Base-by-base conservation (phyloP, 306 rosid genomes). In the Ormosia emarginata region DNA sequence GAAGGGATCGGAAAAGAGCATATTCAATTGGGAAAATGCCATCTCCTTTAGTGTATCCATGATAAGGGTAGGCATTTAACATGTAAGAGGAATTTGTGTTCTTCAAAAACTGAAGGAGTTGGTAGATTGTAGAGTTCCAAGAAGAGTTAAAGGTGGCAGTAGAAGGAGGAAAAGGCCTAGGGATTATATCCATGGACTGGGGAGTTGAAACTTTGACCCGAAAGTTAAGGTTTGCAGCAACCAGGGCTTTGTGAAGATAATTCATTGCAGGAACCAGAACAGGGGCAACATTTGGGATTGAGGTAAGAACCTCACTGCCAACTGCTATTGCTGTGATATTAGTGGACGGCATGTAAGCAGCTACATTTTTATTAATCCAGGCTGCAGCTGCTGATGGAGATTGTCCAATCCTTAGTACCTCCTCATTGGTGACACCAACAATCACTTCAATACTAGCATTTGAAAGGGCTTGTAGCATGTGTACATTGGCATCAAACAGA, bases 1-100 rank as follows among this genome's bases (percentile, higher is more conserved):
- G 92, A 87, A 96, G 99, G 34, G 94, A 83, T 46, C 78, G 89
- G 83, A 94, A 96, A 80, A 96, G 97, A 63, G 98, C 99, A 82
- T 96, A 96, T 82, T 96, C 99, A 33, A 96, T 52, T 0, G 99
- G 99, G 85, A 96, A 96, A 86, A 94, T 87, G 55, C 99, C 99
- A 37, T 90, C 86, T 53, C 97, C 93, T 74, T 79, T 83, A 32
- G 90, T 88, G 85, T 90, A 93, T 68, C 97, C 95, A 79, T 85
- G 91, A 74, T 89, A 91, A 14, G 97, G 95, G 81, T 86, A 88
- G 5, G 95, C 94, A 80, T 93, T 93, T 66, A 93, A 71, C 97
- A 93, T 91, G 87, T 86, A 93, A 63, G 75, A 93, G 64, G 97
- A 93, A 43, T 93, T 89, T 30, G 97, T 93, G 86, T 88, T 88